Evolutionary conservation across 1,139 yeast species (phyloP).

Genomic region (Zhuliangozyma blackwelliae): DNA sequence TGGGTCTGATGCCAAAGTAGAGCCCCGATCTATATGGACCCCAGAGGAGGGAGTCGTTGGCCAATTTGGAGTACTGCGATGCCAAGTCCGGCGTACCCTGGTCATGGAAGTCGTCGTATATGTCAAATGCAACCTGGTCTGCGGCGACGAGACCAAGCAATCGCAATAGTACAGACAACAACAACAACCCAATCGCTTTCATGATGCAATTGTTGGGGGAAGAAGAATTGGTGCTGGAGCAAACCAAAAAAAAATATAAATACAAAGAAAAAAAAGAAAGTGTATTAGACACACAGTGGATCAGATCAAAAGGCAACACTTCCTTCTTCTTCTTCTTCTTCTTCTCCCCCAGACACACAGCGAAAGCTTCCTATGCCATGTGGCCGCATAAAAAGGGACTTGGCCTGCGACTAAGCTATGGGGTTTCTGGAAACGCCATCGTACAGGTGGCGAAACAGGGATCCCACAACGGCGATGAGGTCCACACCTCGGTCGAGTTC

Average conservation of each 20-base stretch:
- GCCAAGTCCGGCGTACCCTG: conserved; percentile 2
- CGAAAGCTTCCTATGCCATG: conserved; percentile 16
- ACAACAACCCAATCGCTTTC: conserved; percentile 2
- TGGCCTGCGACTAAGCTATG: conserved; percentile 39
- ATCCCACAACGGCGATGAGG: not conserved
- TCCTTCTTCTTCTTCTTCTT: too few relatives aligned
- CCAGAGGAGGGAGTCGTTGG: conserved; percentile 55
- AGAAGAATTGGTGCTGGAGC: too few relatives aligned
- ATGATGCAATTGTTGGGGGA: too few relatives aligned
- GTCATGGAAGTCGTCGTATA: conserved; percentile 2
- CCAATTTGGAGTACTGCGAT: conserved; percentile 19
- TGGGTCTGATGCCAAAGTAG: conserved; percentile 82
- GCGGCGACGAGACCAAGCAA: conserved; percentile 1
- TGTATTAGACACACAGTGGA: too few relatives aligned
- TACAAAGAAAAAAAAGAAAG: too few relatives aligned
- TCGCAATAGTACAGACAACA: not conserved
- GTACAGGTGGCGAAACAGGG: conserved; percentile 4
- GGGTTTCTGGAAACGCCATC: conserved; percentile 29
- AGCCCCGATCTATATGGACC: conserved; percentile 90
- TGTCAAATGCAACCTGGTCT: conserved; percentile 8
- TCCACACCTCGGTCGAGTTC: not conserved
- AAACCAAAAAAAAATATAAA: too few relatives aligned
- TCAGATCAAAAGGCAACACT: too few relatives aligned
- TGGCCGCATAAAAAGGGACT: conserved; percentile 41
- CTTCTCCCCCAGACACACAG: too few relatives aligned